These are phyloP conservation scores for Quercus mongolica DNA, from an alignment of 306 rosid genomes.

Conservation along the genomic window DNA sequence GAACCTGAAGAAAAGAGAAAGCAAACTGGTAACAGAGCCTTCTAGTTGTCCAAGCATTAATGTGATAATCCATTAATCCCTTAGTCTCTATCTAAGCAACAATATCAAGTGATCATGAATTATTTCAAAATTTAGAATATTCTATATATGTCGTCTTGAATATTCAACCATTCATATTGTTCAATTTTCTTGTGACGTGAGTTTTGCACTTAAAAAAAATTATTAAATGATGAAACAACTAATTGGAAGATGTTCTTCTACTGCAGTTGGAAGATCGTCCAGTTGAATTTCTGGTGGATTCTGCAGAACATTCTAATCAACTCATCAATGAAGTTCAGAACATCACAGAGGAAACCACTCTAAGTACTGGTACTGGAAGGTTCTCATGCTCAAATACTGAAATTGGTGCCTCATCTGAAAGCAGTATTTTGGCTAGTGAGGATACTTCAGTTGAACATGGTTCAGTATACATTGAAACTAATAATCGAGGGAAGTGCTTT, in stretches of 20 bases:
- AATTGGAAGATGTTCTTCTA: constrained; percentile 22
- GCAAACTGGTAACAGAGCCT: no score
- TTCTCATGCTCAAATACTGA: constrained; percentile 34
- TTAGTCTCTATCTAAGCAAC: no score
- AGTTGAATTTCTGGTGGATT: constrained; percentile 42
- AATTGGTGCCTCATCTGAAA: constrained; percentile 35
- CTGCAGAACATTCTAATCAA: constrained; percentile 29
- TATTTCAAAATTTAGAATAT: no score
- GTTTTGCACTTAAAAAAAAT: not conserved
- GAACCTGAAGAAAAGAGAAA: no score
- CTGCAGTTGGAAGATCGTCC: constrained; percentile 68
- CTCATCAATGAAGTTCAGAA: constrained; percentile 37
- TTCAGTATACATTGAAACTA: constrained; percentile 40
- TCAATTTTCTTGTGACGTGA: not conserved
- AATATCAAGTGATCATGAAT: no score
- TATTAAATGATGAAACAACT: not conserved
- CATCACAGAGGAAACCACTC: constrained; percentile 33
- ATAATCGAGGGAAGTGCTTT: constrained; percentile 43
- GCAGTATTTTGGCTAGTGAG: constrained; percentile 14
- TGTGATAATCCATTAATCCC: no score
- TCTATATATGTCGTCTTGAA: no score
- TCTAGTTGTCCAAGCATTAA: no score
- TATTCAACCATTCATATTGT: not conserved
- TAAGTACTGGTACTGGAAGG: constrained; percentile 39
- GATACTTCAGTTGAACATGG: constrained; percentile 41